Evolutionary conservation across 208 protist species (phyloP).

Genomic region (Phytomonas francai): DNA sequence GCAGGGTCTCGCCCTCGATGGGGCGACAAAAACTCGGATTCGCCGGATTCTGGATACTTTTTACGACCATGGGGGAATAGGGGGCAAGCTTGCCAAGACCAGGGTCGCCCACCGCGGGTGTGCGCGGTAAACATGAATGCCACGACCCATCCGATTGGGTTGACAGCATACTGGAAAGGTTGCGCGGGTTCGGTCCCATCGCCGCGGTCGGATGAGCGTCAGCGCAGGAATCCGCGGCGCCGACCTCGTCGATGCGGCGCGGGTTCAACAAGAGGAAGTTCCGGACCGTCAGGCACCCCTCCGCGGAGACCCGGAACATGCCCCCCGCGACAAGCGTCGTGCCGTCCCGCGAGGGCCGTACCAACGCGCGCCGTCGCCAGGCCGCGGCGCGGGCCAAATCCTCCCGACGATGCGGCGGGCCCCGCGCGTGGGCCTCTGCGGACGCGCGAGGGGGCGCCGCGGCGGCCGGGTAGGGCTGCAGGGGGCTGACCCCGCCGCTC

Average conservation of each 20-base stretch:
- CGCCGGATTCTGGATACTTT: too few relatives aligned
- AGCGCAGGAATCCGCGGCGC: too few relatives aligned
- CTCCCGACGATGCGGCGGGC: not conserved
- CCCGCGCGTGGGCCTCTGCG: not conserved
- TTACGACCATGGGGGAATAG: too few relatives aligned
- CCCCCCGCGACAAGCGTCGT: slow-evolving; percentile 51
- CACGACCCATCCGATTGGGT: slow-evolving; percentile 9
- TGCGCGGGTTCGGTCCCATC: too few relatives aligned
- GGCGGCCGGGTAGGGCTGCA: too few relatives aligned
- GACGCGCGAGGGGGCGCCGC: not conserved
- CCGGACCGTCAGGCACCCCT: slow-evolving; percentile 74
- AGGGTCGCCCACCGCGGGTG: slow-evolving; percentile 6
- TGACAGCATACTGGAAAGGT: slow-evolving; percentile 19
- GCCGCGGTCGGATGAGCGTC: too few relatives aligned
- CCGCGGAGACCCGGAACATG: slow-evolving; percentile 59
- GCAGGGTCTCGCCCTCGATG: too few relatives aligned
- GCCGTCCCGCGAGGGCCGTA: slow-evolving; percentile 55
- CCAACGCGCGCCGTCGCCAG: not conserved
- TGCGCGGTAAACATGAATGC: slow-evolving; percentile 14
- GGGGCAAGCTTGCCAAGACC: slow-evolving; percentile 13
- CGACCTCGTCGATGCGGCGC: slow-evolving; percentile 21
- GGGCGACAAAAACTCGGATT: too few relatives aligned
- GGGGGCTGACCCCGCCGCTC: too few relatives aligned
- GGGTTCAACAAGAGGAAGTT: slow-evolving; percentile 76
- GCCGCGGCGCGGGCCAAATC: not conserved